Conservation (phyloP, 2,329 filamentous ascomycete species). For the Periglandula ipomoeae region DNA sequence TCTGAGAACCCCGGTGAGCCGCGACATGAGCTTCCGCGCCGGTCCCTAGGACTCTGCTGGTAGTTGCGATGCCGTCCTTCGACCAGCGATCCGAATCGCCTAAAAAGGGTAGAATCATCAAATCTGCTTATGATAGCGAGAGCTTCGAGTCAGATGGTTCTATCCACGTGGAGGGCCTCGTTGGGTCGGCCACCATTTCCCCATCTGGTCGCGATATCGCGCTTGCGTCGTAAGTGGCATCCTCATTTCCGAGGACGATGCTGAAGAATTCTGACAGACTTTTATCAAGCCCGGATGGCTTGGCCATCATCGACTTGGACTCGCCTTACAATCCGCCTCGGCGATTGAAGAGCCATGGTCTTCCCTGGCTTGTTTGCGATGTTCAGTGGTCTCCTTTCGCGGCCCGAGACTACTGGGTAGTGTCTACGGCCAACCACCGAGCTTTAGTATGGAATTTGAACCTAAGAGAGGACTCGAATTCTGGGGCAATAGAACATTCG, state of each 20-base stretch:
- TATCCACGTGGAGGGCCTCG: slow-evolving; percentile 70
- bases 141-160: slow-evolving; percentile 80
- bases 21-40: slow-evolving; percentile 6
- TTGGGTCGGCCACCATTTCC: slow-evolving; percentile 88
- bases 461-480: slow-evolving; percentile 61
- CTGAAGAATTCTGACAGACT: slow-evolving; percentile 16
- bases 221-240: slow-evolving; percentile 58
- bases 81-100: slow-evolving; percentile 34
- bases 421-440: slow-evolving; percentile 89
- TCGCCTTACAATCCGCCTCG: slow-evolving; percentile 80
- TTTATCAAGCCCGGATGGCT: slow-evolving; percentile 61
- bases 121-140: slow-evolving; percentile 71
- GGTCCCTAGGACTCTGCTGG: not conserved
- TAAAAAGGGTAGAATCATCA: slow-evolving; percentile 50
- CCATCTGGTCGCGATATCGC: slow-evolving; percentile 86
- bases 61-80: slow-evolving; percentile 36
- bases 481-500: slow-evolving; percentile 72
- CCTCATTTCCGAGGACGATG: not conserved
- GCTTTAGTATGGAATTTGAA: slow-evolving; percentile 91
- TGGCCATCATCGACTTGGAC: slow-evolving; percentile 88
- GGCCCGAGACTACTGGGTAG: slow-evolving; percentile 82
- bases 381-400: slow-evolving; percentile 97
- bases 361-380: slow-evolving; percentile 91
- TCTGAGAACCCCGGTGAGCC: not conserved
- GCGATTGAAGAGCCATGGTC: slow-evolving; percentile 69